Base-by-base conservation (phyloP, 1,139 yeast genomes). In the Debaryomyces nepalensis region DNA sequence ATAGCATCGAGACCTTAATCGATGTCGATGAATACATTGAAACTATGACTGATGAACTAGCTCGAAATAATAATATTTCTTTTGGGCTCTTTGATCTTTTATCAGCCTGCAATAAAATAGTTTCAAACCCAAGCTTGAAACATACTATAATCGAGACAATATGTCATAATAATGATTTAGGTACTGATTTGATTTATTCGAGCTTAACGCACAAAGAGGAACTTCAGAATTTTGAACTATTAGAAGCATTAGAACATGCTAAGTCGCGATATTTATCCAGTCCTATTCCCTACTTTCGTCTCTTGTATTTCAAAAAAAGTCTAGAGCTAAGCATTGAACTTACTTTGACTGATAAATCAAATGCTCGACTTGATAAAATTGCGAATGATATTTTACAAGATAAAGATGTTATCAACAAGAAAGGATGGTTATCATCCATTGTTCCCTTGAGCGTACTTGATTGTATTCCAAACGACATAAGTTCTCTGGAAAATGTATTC, bases 1-100 rank as follows among this genome's bases (percentile, higher is more conserved):
- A 60, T n/a, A 56, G 53, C n/a, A 43, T 56, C 16, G 53, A 64
- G 12, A 59, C 73, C 4, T 54, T 73, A 8, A 57, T 58, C 11
- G 77, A 71, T 42, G 49, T 72, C 14, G 77, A 72, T 45, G 75
- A 68, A 4, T 55, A 63, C 26, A 52, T 70, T 21, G 73, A 65
- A 12, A 41, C 57, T 14, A 52, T 68, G 5, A 47, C 58, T 11
- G 39, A 44, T 3, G 52, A 52, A 7, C 50, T 65, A 16, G 43
- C 45, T 19, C 51, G 48, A 6, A 49, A 48, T 30, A 52, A 58
- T 29, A 55, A 61, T 39, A n/a, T 46, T 9, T 38, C 45, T 4
- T 53, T 64, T 34, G 74, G 73, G 0, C 43, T 62, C 2, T 52
- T 58, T 46, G 55, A 53, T 29, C 46, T 62, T 2, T 44, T 63